Evolutionary conservation across 2,329 filamentous ascomycete genomes (phyloP).

Genomic region (Penicillium sp.): DNA sequence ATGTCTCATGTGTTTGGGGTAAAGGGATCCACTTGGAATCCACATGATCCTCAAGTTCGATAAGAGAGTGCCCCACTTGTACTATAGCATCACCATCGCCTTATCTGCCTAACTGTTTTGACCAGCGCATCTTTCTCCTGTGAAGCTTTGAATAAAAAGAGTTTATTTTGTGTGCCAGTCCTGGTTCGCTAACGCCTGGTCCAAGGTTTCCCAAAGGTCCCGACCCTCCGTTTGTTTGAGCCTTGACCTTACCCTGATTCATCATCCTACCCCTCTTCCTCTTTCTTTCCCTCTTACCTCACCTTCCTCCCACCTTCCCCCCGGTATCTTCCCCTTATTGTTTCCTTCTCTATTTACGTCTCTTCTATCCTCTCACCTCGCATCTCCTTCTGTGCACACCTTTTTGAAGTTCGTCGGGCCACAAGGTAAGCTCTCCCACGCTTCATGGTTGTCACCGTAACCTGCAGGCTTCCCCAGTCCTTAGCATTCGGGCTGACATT

Average conservation of each 20-base stretch:
- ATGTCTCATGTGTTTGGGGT: not conserved
- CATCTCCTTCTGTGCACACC: not conserved
- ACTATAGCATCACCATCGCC: constrained; percentile 9
- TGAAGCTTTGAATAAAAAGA: not conserved
- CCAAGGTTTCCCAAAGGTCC: constrained; percentile 9
- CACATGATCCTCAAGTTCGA: constrained; percentile 3
- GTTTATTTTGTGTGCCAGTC: not conserved
- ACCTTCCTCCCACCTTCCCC: constrained; percentile 8
- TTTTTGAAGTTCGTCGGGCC: not conserved
- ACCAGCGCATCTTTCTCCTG: not conserved
- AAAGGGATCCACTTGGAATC: not conserved
- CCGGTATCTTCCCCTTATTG: not conserved
- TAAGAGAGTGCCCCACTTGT: constrained; percentile 10
- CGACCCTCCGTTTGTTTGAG: constrained; percentile 3
- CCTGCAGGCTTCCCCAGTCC: not conserved
- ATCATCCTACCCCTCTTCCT: constrained; percentile 29
- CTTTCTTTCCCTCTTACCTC: constrained; percentile 12
- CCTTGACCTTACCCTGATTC: constrained; percentile 22
- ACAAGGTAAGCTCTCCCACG: not conserved
- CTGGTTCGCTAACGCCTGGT: constrained; percentile 3
- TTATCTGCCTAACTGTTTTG: constrained; percentile 1
- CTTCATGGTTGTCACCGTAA: not conserved
- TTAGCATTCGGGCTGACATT: not conserved
- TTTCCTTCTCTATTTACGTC: not conserved
- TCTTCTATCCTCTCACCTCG: not conserved